Evolutionary conservation across 2,329 filamentous ascomycete genomes (phyloP), one percentile per base, ranked within the genome.

Genomic region (Dactylellina drechsleri): DNA sequence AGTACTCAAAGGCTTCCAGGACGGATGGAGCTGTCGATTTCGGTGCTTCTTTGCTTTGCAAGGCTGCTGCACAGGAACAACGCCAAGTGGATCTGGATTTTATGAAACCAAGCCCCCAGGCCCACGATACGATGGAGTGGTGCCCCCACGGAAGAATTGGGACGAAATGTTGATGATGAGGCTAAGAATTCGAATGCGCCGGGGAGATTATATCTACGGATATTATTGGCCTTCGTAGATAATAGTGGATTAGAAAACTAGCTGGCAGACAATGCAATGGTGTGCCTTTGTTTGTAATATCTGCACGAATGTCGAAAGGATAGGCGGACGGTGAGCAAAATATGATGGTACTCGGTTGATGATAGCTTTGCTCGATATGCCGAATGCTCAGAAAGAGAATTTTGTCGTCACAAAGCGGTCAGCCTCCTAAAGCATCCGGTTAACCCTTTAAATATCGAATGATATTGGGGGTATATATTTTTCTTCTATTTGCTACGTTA

Each of bases 71-170:
- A 36, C 56, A 43, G 40, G 26, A 68, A 68, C 53, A 43, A 54
- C 40, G 54, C 68, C 61, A 73, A 73, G 68, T 73, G 68, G 68
- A 61, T 73, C 68, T 56, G 68, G 49, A 10, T 36, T 58, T 52
- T 53, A 43, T 31, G 66, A 64, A 57, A 57, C 59, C 26, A 15
- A 15, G 12, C 49, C 16, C 53, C 23, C 36, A 20, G 20, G 52
- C 28, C 20, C 45, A 54, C 26, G 45, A 50, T 53, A 45, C 40
- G 54, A 66, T 57, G 16, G 13, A 47, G 43, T 40, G 45, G 66
- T 28, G 58, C 59, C 67, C 67, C 54, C 67, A 59, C 60, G 53
- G 31, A 52, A 36, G 31, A 36, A 36, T 36, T 36, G 31, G 45
- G 56, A 59, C 26, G 18, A 45, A 18, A 59, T 59, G 41, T 26